Evolutionary conservation across 805 yeast species (phyloP).

Genomic region (Hanseniaspora singularis): DNA sequence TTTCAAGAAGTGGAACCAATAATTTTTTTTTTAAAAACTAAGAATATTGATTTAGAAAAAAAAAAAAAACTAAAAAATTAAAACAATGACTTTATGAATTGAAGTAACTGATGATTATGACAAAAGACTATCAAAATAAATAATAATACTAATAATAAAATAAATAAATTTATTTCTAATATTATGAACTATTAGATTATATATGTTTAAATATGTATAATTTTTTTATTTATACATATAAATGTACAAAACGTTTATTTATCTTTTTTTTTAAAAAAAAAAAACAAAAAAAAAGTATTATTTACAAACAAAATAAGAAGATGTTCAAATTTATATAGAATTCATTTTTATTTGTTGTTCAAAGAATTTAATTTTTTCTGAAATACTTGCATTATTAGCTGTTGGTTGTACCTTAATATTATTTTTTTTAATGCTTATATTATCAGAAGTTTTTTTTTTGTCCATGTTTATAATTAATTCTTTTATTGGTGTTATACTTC

Average conservation of each 20-base stretch:
- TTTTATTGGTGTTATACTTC: background rate
- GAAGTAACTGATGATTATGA: too few species aligned
- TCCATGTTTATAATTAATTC: background rate
- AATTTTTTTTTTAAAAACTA: too few species aligned
- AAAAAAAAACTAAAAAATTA: too few species aligned
- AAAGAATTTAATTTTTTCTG: conserved; percentile 14
- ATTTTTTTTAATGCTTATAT: background rate
- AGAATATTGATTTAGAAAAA: conserved; percentile 15
- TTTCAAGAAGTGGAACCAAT: conserved; percentile 67
- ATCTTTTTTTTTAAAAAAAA: background rate
- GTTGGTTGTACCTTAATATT: too few species aligned
- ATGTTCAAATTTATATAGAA: background rate
- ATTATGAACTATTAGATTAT: too few species aligned
- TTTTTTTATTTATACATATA: too few species aligned
- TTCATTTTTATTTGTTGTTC: conserved; percentile 9
- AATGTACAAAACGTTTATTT: too few species aligned
- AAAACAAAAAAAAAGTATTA: background rate
- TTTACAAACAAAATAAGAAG: background rate
- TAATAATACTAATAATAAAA: too few species aligned
- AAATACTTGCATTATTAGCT: conserved; percentile 2
- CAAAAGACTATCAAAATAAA: too few species aligned
- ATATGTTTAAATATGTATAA: too few species aligned
- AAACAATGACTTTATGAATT: too few species aligned
- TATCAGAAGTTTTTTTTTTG: background rate
- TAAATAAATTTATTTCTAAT: too few species aligned